Evolutionary conservation across 169 alveolate genomes (phyloP).

Genomic region (Plasmodium gonderi): DNA sequence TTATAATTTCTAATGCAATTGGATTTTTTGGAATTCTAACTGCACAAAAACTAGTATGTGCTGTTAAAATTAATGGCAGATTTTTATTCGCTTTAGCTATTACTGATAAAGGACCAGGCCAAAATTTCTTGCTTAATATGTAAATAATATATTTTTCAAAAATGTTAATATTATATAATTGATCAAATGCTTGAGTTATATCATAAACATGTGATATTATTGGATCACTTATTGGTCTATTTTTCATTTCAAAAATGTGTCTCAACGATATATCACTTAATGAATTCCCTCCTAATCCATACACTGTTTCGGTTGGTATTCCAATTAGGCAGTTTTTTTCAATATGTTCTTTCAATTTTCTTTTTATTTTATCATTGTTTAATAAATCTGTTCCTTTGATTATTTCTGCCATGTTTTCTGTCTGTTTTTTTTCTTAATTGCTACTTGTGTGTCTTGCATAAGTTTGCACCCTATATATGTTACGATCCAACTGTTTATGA

Average conservation of each 20-base stretch:
- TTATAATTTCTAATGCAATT: slow-evolving; percentile 88
- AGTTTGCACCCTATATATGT: no score
- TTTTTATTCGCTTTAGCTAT: slow-evolving; percentile 88
- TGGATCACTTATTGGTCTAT: slow-evolving; percentile 96
- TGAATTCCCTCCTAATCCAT: slow-evolving; percentile 98
- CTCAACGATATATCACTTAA: slow-evolving; percentile 88
- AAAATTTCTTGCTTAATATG: slow-evolving; percentile 84
- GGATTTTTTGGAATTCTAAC: slow-evolving; percentile 93
- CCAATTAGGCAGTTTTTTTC: slow-evolving; percentile 91
- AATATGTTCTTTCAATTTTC: slow-evolving; percentile 60
- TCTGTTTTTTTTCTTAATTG: not conserved
- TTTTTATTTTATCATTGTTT: slow-evolving; percentile 19
- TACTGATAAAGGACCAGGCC: slow-evolving; percentile 97
- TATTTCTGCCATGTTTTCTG: slow-evolving; percentile 28
- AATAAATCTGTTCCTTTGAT: slow-evolving; percentile 43
- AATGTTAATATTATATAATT: slow-evolving; percentile 84
- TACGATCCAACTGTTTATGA: no score
- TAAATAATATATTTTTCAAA: slow-evolving; percentile 79
- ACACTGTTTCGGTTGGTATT: slow-evolving; percentile 98
- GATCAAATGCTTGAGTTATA: slow-evolving; percentile 84
- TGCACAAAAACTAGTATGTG: slow-evolving; percentile 89
- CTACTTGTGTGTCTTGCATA: not conserved
- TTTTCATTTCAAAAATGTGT: slow-evolving; percentile 91
- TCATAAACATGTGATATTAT: slow-evolving; percentile 93
- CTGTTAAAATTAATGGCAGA: slow-evolving; percentile 89